Percentiles rank a stretch among this genome's conserved stretches.
These are phyloP conservation scores for Pyrenophora graminea DNA, from an alignment of 2,329 filamentous ascomycete genomes.

Conservation along the genomic window DNA sequence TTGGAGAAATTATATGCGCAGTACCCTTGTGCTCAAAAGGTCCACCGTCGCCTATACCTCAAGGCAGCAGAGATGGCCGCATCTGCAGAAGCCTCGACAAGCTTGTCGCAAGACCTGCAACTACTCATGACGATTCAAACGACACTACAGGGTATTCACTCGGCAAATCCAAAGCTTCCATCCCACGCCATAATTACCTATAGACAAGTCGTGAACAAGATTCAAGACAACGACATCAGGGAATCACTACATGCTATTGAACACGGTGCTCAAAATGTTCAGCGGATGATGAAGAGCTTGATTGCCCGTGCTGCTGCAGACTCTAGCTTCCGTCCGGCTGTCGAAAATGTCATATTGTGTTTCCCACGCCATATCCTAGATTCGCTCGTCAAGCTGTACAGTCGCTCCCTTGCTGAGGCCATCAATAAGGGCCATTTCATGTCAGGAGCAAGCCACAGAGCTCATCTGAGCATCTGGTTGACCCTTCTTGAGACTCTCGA, in stretches of 20 bases:
- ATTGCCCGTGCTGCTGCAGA: slow-evolving; percentile 3
- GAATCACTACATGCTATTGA: slow-evolving; percentile 9
- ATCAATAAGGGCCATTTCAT: neutral
- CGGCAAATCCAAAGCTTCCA: neutral
- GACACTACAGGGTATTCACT: slow-evolving; percentile 16
- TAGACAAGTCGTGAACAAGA: slow-evolving; percentile 11
- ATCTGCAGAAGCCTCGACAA: slow-evolving; percentile 1
- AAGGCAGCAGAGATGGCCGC: slow-evolving; percentile 16
- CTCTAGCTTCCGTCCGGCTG: slow-evolving; percentile 1
- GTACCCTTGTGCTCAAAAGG: slow-evolving; percentile 5
- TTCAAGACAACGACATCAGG: slow-evolving; percentile 5
- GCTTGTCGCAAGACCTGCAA: slow-evolving; percentile 10
- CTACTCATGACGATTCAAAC: slow-evolving; percentile 19
- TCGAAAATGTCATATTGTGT: slow-evolving; percentile 15
- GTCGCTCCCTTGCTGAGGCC: slow-evolving; percentile 11
- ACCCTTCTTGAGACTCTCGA: slow-evolving; percentile 26
- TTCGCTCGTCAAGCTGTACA: slow-evolving; percentile 12
- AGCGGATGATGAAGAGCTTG: neutral
- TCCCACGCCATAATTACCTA: slow-evolving; percentile 1
- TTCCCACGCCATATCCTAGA: slow-evolving; percentile 16
- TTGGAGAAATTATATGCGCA: slow-evolving; percentile 11
- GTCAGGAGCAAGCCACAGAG: neutral
- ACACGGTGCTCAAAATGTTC: neutral
- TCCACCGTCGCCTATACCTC: slow-evolving; percentile 12
- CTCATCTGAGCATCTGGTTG: slow-evolving; percentile 22